Percentiles rank a stretch among this genome's conserved stretches.
Evolutionary conservation across 371 early-diverging fungal genomes (phyloP).

Genomic region (Mucor lusitanicus): DNA sequence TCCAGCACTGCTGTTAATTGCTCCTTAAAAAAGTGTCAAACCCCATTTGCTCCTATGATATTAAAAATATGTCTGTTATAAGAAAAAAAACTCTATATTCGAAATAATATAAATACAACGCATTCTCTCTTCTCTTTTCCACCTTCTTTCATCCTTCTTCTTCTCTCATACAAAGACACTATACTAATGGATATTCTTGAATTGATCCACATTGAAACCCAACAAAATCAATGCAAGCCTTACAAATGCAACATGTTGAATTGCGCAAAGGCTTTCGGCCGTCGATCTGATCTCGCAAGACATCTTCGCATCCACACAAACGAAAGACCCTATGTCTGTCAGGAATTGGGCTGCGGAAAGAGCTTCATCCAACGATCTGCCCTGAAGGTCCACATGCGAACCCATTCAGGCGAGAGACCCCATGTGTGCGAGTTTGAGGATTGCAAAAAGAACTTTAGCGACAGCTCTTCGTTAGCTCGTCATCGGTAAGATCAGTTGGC

Average conservation of each 20-base stretch:
- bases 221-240: slow-evolving; percentile 29
- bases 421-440: slow-evolving; percentile 62
- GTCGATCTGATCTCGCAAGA: slow-evolving; percentile 67
- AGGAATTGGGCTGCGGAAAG: slow-evolving; percentile 62
- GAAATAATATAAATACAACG: slow-evolving; percentile 8
- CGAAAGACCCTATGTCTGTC: slow-evolving; percentile 65
- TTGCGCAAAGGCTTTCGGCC: slow-evolving; percentile 64
- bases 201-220: slow-evolving; percentile 51
- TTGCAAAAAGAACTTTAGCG: slow-evolving; percentile 57
- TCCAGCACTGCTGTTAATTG: neutral
- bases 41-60: slow-evolving; percentile 16
- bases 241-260: slow-evolving; percentile 56
- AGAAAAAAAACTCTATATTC: neutral
- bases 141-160: neutral
- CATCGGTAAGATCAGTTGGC: slow-evolving; percentile 27
- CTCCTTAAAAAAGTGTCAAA: slow-evolving; percentile 18
- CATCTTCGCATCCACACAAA: slow-evolving; percentile 74
- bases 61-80: slow-evolving; percentile 14
- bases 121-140: neutral
- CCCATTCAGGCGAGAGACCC: slow-evolving; percentile 75
- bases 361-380: slow-evolving; percentile 75
- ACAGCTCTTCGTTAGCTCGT: slow-evolving; percentile 50
- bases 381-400: slow-evolving; percentile 71
- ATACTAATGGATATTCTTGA: slow-evolving; percentile 57
- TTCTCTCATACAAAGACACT: neutral